A percentile compares a stretch with the other conserved stretches of the same genome.
phyloP scores from a whole-genome alignment of 331 rosid species.

The Quercus lobata region DNA sequence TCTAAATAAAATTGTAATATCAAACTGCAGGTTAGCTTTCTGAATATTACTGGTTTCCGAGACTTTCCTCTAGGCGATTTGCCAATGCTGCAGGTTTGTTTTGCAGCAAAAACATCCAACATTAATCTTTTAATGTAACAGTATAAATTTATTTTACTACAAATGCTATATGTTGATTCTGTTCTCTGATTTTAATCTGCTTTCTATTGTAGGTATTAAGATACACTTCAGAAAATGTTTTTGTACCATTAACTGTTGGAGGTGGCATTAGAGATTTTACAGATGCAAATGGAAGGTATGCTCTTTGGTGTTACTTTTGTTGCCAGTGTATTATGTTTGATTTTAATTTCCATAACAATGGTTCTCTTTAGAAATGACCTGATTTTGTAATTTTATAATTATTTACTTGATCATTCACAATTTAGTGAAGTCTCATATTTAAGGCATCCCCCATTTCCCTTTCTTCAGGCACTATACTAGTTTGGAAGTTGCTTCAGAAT shows the following conservation, averaged over 20 bases:
- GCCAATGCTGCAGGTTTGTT: conserved; percentile 95
- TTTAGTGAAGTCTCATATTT: not conserved
- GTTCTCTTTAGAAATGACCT: not conserved
- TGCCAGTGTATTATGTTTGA: too few relatives aligned
- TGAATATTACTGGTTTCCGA: conserved; percentile 92
- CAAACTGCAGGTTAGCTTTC: conserved; percentile 72
- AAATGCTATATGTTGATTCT: not conserved
- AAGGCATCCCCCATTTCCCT: conserved; percentile 1
- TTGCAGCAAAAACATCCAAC: not conserved
- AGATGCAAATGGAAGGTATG: conserved; percentile 85
- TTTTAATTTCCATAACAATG: not conserved
- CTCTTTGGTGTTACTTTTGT: conserved; percentile 5
- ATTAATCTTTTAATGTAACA: not conserved
- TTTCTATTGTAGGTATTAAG: conserved; percentile 61
- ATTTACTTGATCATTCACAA: not conserved
- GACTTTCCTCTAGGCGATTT: conserved; percentile 97
- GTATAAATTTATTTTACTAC: not conserved
- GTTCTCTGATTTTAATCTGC: conserved; percentile 3
- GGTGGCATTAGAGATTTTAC: conserved; percentile 98
- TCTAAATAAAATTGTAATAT: conserved; percentile 9
- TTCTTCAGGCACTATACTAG: conserved; percentile 82
- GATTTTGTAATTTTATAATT: not conserved
- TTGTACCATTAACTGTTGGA: conserved; percentile 96
- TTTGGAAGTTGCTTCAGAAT: conserved; percentile 97
- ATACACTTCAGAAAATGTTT: conserved; percentile 86